These are phyloP conservation scores for Achaetomiella virescens DNA, from an alignment of 495 filamentous ascomycete genomes.

Conservation along the genomic window DNA sequence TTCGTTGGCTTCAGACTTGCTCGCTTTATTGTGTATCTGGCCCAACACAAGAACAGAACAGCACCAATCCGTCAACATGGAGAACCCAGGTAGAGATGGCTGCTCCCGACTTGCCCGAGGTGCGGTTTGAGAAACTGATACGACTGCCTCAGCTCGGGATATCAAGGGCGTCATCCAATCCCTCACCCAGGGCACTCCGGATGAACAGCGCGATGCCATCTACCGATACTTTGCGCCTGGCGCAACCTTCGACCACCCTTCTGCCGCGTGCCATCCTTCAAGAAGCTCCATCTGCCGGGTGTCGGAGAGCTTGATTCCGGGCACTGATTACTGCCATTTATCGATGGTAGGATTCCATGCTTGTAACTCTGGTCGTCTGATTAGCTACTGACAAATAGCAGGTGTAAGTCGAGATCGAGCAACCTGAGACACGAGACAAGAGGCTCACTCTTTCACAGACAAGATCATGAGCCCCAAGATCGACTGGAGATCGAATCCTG, in stretches of 20 bases:
- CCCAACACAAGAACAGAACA: not conserved
- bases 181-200: constrained; percentile 59
- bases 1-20: too few relatives aligned
- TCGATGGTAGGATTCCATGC: constrained; percentile 53
- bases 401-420: not conserved
- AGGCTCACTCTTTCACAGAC: constrained; percentile 26
- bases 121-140: constrained; percentile 9
- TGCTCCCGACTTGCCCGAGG: not conserved
- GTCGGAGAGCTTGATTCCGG: constrained; percentile 50
- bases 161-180: constrained; percentile 57
- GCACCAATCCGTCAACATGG: constrained; percentile 19
- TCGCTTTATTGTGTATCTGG: too few relatives aligned
- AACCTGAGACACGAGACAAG: too few relatives aligned
- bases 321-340: constrained; percentile 62
- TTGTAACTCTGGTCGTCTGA: too few relatives aligned
- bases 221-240: constrained; percentile 62
- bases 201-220: constrained; percentile 55
- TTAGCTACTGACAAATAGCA: not conserved
- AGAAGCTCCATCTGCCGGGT: constrained; percentile 34
- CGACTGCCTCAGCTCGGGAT: constrained; percentile 27
- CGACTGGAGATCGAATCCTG: constrained; percentile 61
- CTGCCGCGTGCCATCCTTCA: constrained; percentile 62
- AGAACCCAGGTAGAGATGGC: constrained; percentile 23
- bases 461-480: constrained; percentile 76
- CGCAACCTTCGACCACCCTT: constrained; percentile 76